Evolutionary conservation across 805 yeast genomes (phyloP).

Genomic region (Cyberlindnera sargentensis): DNA sequence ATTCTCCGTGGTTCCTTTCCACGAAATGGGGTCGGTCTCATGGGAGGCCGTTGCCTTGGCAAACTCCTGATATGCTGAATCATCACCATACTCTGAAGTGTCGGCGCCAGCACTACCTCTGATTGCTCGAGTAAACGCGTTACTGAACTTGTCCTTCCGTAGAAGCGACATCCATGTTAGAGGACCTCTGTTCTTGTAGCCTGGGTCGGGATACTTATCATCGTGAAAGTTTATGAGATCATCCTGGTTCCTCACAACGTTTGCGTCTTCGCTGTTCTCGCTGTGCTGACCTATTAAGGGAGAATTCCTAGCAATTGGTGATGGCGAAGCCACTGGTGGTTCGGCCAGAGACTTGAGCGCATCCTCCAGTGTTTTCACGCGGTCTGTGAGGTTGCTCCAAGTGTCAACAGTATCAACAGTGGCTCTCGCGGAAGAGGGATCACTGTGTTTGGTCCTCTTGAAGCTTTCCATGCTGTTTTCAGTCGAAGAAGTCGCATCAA

Average conservation of each 20-base stretch:
- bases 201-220: constrained; percentile 3
- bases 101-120: constrained; percentile 2
- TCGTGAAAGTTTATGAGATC: constrained; percentile 6
- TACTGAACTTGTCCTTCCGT: constrained; percentile 20
- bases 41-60: background rate
- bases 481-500: no score
- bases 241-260: background rate
- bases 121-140: constrained; percentile 8
- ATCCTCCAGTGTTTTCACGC: background rate
- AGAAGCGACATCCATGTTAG: constrained; percentile 21
- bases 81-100: background rate
- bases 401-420: no score
- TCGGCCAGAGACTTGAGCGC: background rate
- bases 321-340: background rate
- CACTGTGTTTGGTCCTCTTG: no score
- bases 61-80: background rate
- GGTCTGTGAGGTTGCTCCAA: background rate
- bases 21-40: background rate
- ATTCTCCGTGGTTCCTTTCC: background rate
- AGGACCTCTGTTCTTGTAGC: constrained; percentile 15
- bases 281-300: no score
- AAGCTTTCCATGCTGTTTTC: no score
- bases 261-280: background rate
- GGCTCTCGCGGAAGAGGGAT: no score
- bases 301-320: background rate